Evolutionary conservation across 208 protist genomes (phyloP).

Genomic region (Trypanosoma boissoni): DNA sequence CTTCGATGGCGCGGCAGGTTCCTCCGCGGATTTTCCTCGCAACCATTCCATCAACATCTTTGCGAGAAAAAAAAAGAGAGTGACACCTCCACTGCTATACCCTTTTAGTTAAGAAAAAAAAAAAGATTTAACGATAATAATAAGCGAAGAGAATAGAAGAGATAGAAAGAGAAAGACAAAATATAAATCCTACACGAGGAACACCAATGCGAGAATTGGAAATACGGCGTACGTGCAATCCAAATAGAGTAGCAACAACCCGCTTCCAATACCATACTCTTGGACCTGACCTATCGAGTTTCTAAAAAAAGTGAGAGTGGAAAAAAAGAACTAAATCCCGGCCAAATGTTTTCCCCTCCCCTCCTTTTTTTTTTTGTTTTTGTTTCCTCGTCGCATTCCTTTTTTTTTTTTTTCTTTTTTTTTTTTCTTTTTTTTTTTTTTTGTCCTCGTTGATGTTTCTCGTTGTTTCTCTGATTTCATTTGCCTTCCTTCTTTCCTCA

Average conservation of each 20-base stretch:
- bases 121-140: constrained; percentile 1
- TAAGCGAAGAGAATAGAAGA: constrained; percentile 18
- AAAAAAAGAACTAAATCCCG: constrained; percentile 5
- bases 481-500: constrained; percentile 23
- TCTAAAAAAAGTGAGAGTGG: background rate
- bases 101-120: constrained; percentile 8
- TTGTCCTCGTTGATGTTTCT: background rate
- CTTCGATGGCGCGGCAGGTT: constrained; percentile 28
- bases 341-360: background rate
- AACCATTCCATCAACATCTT: constrained; percentile 87
- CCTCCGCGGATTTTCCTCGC: constrained; percentile 40
- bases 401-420: background rate
- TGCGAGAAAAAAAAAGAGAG: background rate
- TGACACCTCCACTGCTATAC: background rate
- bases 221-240: too few species aligned
- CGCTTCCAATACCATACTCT: too few species aligned
- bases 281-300: too few species aligned
- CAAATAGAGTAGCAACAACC: too few species aligned
- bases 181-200: too few species aligned
- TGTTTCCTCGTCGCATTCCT: background rate
- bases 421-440: background rate
- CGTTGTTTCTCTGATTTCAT: background rate
- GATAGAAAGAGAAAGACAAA: background rate
- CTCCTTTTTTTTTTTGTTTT: background rate
- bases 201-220: too few species aligned